A percentile compares a stretch with the other conserved stretches of the same genome.
Conservation (phyloP, 495 filamentous ascomycete species). For the Neurospora sp. region DNA sequence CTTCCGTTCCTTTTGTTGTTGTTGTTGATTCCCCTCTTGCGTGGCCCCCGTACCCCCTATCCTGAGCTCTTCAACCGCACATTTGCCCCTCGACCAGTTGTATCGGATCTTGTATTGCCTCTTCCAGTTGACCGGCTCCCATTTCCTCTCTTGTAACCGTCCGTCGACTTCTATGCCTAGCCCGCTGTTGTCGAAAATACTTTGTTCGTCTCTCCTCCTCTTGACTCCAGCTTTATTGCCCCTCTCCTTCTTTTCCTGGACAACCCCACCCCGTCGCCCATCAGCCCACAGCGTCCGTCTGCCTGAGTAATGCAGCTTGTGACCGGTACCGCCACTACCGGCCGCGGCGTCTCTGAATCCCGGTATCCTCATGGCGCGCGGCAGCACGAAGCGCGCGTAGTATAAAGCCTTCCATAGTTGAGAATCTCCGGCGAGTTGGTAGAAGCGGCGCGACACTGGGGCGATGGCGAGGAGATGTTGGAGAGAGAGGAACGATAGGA, state of each 20-base stretch:
- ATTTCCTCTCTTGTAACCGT: not conserved
- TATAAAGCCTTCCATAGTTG: conserved; percentile 89
- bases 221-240: not conserved
- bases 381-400: conserved; percentile 81
- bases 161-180: not conserved
- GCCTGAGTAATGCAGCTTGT: conserved; percentile 55
- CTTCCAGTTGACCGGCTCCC: conserved; percentile 59
- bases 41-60: conserved; percentile 31
- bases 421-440: conserved; percentile 65
- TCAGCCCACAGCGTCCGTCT: conserved; percentile 77
- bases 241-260: conserved; percentile 33
- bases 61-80: conserved; percentile 65
- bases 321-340: conserved; percentile 13
- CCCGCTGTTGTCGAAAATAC: not conserved
- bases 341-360: conserved; percentile 43
- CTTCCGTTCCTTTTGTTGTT: conserved; percentile 7
- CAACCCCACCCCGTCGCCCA: conserved; percentile 35
- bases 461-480: conserved; percentile 60
- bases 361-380: conserved; percentile 68
- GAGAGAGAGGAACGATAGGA: conserved; percentile 67
- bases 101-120: conserved; percentile 78
- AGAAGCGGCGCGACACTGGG: conserved; percentile 70
- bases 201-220: not conserved
- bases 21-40: not conserved
- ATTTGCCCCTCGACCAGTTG: conserved; percentile 84